phyloP scores from a whole-genome alignment of 768 basidiomycete genomes.

The Russula olivacea region DNA sequence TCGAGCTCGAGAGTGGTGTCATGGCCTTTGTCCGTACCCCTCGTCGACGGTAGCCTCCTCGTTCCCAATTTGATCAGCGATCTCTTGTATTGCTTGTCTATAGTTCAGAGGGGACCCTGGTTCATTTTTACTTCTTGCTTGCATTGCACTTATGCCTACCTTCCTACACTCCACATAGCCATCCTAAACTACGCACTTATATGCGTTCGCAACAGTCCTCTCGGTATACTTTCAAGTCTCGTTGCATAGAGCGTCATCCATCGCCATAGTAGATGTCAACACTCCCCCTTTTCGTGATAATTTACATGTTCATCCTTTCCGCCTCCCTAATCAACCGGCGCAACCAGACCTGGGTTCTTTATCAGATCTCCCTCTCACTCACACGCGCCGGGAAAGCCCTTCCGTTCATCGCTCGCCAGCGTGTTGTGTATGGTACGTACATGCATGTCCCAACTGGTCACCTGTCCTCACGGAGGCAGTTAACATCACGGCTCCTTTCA shows the following conservation, averaged over 20 bases:
- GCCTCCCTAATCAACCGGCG: background rate
- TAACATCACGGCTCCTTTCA: background rate
- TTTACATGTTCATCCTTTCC: constrained; percentile 12
- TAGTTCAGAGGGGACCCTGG: background rate
- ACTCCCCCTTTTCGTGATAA: constrained; percentile 17
- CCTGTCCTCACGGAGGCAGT: background rate
- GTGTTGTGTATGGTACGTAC: constrained; percentile 14
- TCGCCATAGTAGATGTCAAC: constrained; percentile 10
- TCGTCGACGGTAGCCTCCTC: constrained; percentile 16
- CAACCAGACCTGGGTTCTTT: background rate
- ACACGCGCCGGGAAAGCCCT: background rate
- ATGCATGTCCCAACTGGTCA: background rate
- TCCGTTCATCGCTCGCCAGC: background rate
- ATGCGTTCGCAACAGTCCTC: background rate
- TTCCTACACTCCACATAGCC: background rate
- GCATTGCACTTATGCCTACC: background rate
- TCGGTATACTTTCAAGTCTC: background rate
- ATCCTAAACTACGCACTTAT: background rate
- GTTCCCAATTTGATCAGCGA: background rate
- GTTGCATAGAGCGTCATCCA: constrained; percentile 10
- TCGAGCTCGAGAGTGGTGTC: constrained; percentile 24
- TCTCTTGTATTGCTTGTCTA: constrained; percentile 2
- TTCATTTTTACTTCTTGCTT: constrained; percentile 1
- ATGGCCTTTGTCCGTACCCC: constrained; percentile 20
- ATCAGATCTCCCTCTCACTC: background rate